Base-by-base conservation (phyloP, 108 stramenopile species). In the Cylindrotheca closterium region DNA sequence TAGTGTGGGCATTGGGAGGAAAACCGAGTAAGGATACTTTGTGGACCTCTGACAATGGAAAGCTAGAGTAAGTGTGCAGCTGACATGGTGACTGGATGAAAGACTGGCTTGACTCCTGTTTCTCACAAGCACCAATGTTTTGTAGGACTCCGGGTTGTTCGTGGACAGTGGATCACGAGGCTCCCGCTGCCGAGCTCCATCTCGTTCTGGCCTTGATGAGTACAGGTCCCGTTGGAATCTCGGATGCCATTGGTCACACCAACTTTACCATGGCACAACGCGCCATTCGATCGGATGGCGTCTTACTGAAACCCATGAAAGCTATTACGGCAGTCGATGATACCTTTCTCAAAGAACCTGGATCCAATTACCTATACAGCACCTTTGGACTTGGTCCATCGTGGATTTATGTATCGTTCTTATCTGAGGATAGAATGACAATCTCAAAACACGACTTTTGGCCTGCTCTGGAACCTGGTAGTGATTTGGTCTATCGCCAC, bases 131-230 rank as follows among this genome's bases (percentile, higher is more conserved):
- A 7, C 15, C 15, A 42, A 0, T 67, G 5, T 29, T 37, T 2
- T 67, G 61, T 12, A 71, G 28, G 15, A 68, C 51, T 10, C 77
- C 77, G 30, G 77, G 77, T 18, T 78, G 77, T 55, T 18, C 34
- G 12, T 78, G 77, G 77, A 78, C 77, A 1, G 29, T 30, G 12
- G 77, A 78, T 51, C 71, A 78, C 47, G 72, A 78, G 47, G 12
- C 60, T 1, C 0, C 49, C 31, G 75, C 70, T 28, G 65, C 57
- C 17, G 72, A 58, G 23, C 26, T 78, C 15, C 77, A 78, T 57
- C 28, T 78, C 12, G 56, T 66, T 1, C 33, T 78, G 22, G 72
- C 72, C 17, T 47, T 78, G 21, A 60, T 78, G 64, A 67, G 51
- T 28, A 73, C 55, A 8, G 71, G 77, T 8, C 77, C 77, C 2